phyloP scores from a whole-genome alignment of 129 eudicot genomes.

The Tanacetum coccineum region DNA sequence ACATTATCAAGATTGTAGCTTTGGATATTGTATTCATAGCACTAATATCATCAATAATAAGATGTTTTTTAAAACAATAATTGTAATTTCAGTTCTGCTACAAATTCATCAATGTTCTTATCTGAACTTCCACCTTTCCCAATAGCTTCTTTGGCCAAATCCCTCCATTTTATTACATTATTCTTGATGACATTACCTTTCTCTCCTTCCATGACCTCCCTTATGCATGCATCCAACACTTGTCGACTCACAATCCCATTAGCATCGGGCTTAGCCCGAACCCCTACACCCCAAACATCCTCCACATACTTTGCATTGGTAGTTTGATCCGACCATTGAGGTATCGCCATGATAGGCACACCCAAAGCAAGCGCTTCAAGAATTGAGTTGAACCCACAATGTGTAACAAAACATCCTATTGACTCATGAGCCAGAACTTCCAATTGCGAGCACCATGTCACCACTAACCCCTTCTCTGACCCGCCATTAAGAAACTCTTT shows the following conservation, averaged over 20 bases:
- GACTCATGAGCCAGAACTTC: constrained; percentile 38
- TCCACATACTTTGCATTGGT: constrained; percentile 38
- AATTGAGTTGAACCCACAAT: constrained; percentile 39
- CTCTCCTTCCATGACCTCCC: constrained; percentile 43
- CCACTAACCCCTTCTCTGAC: constrained; percentile 28
- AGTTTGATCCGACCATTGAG: constrained; percentile 41
- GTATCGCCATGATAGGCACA: constrained; percentile 34
- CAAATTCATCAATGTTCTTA: constrained; percentile 36
- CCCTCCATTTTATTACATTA: constrained; percentile 24
- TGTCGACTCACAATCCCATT: constrained; percentile 31
- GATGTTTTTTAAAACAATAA: background rate
- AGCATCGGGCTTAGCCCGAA: constrained; percentile 27
- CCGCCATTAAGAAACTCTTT: constrained; percentile 7
- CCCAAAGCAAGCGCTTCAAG: constrained; percentile 37
- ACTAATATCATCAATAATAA: background rate
- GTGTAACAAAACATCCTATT: constrained; percentile 41
- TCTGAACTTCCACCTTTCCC: constrained; percentile 35
- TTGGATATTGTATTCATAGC: too few relatives aligned
- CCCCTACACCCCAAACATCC: constrained; percentile 41
- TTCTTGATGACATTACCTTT: constrained; percentile 19
- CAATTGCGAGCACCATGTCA: constrained; percentile 38
- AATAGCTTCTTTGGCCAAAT: constrained; percentile 30
- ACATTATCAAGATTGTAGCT: too few relatives aligned
- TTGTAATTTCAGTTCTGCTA: constrained; percentile 17
- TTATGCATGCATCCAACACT: constrained; percentile 28